Conservation (phyloP, 1,139 yeast genomes). For the Meyerozyma elateridarum region DNA sequence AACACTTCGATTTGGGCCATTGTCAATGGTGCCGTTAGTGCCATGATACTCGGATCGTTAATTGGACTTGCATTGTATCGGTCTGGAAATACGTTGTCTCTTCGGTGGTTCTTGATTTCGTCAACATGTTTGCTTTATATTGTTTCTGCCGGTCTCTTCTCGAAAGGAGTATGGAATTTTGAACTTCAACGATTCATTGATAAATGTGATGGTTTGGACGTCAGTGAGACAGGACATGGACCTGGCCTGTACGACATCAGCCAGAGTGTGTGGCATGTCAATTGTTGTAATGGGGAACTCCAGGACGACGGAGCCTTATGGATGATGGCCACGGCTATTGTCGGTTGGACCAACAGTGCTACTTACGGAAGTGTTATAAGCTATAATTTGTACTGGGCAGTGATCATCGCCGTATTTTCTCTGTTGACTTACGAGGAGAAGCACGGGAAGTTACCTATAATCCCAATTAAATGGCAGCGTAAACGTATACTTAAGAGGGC, state of each 20-base stretch:
- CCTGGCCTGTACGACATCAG: slow-evolving; percentile 43
- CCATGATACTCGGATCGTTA: slow-evolving; percentile 27
- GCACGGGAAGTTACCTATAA: slow-evolving; percentile 52
- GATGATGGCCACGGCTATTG: slow-evolving; percentile 43
- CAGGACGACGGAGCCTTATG: slow-evolving; percentile 40
- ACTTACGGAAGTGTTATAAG: slow-evolving; percentile 42
- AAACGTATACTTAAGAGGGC: slow-evolving; percentile 50
- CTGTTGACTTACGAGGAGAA: slow-evolving; percentile 48
- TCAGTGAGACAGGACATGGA: slow-evolving; percentile 45
- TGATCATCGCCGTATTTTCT: slow-evolving; percentile 20
- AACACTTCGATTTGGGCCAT: slow-evolving; percentile 33
- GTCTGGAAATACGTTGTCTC: slow-evolving; percentile 39
- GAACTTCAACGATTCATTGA: slow-evolving; percentile 39
- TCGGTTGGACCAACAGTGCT: slow-evolving; percentile 49
- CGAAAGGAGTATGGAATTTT: slow-evolving; percentile 45
- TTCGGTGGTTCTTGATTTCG: slow-evolving; percentile 35
- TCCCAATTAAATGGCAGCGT: slow-evolving; percentile 60
- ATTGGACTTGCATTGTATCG: slow-evolving; percentile 37
- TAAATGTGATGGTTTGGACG: slow-evolving; percentile 41
- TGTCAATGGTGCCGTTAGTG: slow-evolving; percentile 25
- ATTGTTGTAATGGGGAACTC: slow-evolving; percentile 39
- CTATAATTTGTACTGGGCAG: slow-evolving; percentile 35
- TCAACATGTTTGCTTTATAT: slow-evolving; percentile 41
- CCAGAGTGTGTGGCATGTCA: slow-evolving; percentile 43
- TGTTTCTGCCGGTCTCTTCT: slow-evolving; percentile 43